Conservation (phyloP, 2,329 filamentous ascomycete genomes). For the Colletotrichum ledebouriae region DNA sequence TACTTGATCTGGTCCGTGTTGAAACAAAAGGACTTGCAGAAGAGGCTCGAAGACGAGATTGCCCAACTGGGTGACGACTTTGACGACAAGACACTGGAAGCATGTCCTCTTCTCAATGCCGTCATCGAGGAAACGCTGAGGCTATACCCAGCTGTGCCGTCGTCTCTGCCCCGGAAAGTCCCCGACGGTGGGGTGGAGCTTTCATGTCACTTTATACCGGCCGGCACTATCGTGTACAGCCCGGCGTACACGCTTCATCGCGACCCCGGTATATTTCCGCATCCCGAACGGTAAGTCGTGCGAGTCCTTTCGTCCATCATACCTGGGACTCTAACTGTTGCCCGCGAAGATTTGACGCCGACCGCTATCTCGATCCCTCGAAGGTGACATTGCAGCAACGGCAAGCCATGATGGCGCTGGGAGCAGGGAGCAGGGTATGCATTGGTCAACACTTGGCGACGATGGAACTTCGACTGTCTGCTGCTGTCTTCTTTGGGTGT, state of each 20-base stretch:
- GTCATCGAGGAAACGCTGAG: slow-evolving; percentile 62
- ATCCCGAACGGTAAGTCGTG: slow-evolving; percentile 50
- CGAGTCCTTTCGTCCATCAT: too few species aligned
- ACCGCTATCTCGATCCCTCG: slow-evolving; percentile 3
- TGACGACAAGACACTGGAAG: slow-evolving; percentile 50
- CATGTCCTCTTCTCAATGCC: slow-evolving; percentile 55
- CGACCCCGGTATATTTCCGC: slow-evolving; percentile 54
- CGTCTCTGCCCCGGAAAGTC: slow-evolving; percentile 55
- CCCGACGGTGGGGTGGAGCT: slow-evolving; percentile 56
- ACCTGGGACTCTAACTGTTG: not conserved
- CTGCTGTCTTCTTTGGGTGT: slow-evolving; percentile 64
- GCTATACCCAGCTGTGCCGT: slow-evolving; percentile 56
- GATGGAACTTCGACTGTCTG: slow-evolving; percentile 67
- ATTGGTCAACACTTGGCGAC: slow-evolving; percentile 70
- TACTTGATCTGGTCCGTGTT: slow-evolving; percentile 60
- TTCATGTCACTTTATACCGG: slow-evolving; percentile 55
- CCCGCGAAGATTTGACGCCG: slow-evolving; percentile 38
- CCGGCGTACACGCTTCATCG: slow-evolving; percentile 64
- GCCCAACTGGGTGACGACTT: slow-evolving; percentile 44
- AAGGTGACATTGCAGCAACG: slow-evolving; percentile 54
- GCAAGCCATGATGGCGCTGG: slow-evolving; percentile 65
- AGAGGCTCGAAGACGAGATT: slow-evolving; percentile 53
- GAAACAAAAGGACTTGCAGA: slow-evolving; percentile 47
- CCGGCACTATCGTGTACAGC: slow-evolving; percentile 54
- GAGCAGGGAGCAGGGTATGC: slow-evolving; percentile 61